Percentiles rank a stretch among this genome's conserved stretches.
Evolutionary conservation across 2,329 filamentous ascomycete species (phyloP).

Genomic region (Cephalotrichum gorgonifer): DNA sequence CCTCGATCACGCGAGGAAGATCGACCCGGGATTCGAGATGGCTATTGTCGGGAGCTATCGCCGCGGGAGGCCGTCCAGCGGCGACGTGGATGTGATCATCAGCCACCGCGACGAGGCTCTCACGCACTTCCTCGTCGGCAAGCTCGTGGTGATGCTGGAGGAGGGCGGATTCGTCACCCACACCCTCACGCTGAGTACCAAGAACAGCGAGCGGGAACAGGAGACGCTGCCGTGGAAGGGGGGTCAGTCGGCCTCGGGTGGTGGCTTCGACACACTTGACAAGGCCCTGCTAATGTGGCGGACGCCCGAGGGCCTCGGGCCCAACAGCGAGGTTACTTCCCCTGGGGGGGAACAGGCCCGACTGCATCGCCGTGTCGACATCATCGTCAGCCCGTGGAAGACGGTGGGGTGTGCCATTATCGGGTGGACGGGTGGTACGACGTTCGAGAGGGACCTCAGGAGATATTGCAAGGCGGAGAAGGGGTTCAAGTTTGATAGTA

Average conservation of each 20-base stretch:
- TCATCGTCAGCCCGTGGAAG: constrained; percentile 81
- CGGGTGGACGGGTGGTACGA: constrained; percentile 82
- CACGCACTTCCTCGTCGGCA: constrained; percentile 60
- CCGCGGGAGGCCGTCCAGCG: constrained; percentile 60
- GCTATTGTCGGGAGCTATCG: constrained; percentile 71
- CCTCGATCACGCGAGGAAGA: constrained; percentile 52
- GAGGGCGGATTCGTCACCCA: constrained; percentile 65
- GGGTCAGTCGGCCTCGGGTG: constrained; percentile 20
- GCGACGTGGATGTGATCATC: constrained; percentile 80
- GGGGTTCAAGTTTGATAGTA: constrained; percentile 82
- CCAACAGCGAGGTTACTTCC: constrained; percentile 5
- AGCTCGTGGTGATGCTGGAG: constrained; percentile 65
- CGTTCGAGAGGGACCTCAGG: constrained; percentile 79
- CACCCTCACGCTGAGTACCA: constrained; percentile 60
- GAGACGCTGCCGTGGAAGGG: constrained; percentile 43
- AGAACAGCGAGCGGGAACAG: constrained; percentile 65
- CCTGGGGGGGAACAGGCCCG: constrained; percentile 4
- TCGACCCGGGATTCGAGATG: constrained; percentile 46
- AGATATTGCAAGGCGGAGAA: constrained; percentile 65
- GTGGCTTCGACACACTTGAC: constrained; percentile 79
- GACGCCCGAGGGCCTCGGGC: constrained; percentile 6
- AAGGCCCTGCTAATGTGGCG: constrained; percentile 85
- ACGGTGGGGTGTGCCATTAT: constrained; percentile 80
- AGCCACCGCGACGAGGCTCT: constrained; percentile 62
- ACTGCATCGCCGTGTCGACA: constrained; percentile 77